phyloP scores from a whole-genome alignment of 2,329 filamentous ascomycete species.

The Grosmannia clavigera region DNA sequence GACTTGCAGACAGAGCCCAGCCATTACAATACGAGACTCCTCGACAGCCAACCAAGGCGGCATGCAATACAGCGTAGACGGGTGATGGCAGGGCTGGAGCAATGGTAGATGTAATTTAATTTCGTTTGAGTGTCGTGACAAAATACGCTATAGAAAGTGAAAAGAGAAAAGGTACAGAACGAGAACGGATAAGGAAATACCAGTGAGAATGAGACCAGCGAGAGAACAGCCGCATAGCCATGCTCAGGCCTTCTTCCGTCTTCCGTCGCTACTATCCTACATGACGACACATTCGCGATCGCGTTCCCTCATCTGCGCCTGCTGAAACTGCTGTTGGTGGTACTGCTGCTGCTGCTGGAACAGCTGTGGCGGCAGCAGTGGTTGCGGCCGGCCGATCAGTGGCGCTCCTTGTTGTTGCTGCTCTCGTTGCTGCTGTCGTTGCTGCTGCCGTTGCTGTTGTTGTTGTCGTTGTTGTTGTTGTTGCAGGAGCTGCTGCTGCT shows the following conservation, averaged over 20 bases:
- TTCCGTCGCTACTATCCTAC: not conserved
- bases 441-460: not conserved
- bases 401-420: not conserved
- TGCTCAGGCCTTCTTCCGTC: too few species aligned
- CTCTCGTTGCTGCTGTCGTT: not conserved
- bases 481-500: constrained; percentile 13
- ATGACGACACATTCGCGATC: constrained; percentile 3
- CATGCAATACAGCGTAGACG: not conserved
- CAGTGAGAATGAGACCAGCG: not conserved
- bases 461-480: not conserved
- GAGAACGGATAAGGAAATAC: not conserved
- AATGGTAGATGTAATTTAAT: not conserved
- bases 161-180: not conserved
- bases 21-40: not conserved
- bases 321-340: not conserved
- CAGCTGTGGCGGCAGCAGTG: not conserved
- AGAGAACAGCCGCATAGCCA: too few species aligned
- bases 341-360: not conserved
- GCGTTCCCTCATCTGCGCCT: not conserved
- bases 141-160: not conserved
- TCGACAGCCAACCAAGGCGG: not conserved
- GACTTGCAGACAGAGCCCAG: not conserved
- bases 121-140: too few species aligned
- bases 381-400: not conserved
- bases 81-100: too few species aligned